Base-by-base conservation (phyloP, 2,329 filamentous ascomycete genomes). In the Colletotrichum paranaense region DNA sequence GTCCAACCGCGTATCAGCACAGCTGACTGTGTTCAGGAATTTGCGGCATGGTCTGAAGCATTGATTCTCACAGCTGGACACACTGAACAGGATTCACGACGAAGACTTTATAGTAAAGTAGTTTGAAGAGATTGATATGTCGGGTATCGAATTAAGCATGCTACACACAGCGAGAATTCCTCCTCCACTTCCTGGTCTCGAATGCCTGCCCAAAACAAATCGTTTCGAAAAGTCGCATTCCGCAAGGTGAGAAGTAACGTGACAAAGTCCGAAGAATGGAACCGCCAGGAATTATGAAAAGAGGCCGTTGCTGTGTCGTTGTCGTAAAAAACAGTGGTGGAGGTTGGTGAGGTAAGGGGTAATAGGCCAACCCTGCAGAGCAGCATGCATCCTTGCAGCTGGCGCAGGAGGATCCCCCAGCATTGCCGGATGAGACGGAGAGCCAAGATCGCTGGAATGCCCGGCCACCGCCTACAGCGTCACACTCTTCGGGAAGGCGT, bases 81-180 rank as follows among this genome's bases (percentile, higher is more conserved):
- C 26, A 26, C 26, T 52, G 22, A 9, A 57, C 19, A 22, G 14
- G 11, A 2, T 24, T 12, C 5, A 67, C 19, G 5, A 14, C 4
- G 4, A 24, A 12, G 8, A 12, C 24, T 4, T 30, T 6, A 7
- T 59, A 14, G 24, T 26, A 16, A 58, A 16, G 1, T 24, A n/a
- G 24, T 60, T 53, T 59, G 59, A 67, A 72, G 57, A 72, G 68
- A 72, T 74, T 72, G 72, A 72, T 67, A 49, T 74, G 57, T 72
- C 62, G 72, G 72, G 72, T 74, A 74, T 74, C 72, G 72, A 74
- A 74, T 74, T 72, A 74, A 74, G 67, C 68, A 63, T 68, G 64
- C 56, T 66, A 46, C 67, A 68, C 59, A 74, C 72, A 72, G 68
- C 38, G 56, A 55, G 28, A 59, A 14, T 64, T 42, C 32, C 42